Base-by-base conservation (phyloP, 495 filamentous ascomycete species). In the Apodospora peruviana region DNA sequence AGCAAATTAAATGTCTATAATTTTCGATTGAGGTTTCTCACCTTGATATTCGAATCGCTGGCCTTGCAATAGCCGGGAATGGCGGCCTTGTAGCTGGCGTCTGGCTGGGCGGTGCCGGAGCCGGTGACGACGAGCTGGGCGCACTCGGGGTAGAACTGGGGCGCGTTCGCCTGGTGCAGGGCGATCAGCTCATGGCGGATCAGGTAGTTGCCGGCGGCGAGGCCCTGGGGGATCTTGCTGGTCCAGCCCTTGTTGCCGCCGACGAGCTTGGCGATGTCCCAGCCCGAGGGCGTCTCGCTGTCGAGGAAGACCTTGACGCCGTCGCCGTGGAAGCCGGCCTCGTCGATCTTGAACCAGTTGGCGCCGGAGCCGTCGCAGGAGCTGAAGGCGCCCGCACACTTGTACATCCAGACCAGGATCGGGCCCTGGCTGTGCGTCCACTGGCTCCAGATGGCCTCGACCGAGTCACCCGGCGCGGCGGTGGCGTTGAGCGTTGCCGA, bases 331-430 rank as follows among this genome's bases (percentile, higher is more conserved):
- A 78, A 69, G 29, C 76, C 76, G 51, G 66, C 65, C 59, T 80
- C 69, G 55, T 82, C 78, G 48, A 81, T 81, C 71, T 82, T 82
- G 67, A 80, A 82, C 78, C 78, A 82, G 41, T 65, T 62, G 22
- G 62, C 61, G 19, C 63, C 59, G 20, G 64, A 68, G 16, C 76
- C 69, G 49, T 78, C 68, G 58, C 71, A 75, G 36, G 66, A 59
- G 5, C 46, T 55, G 56, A 79, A 78, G 19, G 61, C 64, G 38
- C 63, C 66, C n/a, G 68, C 55, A 57, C 78, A 80, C 44, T 68
- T 62, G 59, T 75, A 75, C 57, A 82, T 57, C 70, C 76, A 82
- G 8, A 75, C 77, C 55, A 79, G 64, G 45, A 82, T 71, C 10
- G 77, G 77, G 10, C 78, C 78, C 55, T 79, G 75, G 43, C 65